Evolutionary conservation across 2,329 filamentous ascomycete genomes (phyloP).

Genomic region (Penicillium expansum): DNA sequence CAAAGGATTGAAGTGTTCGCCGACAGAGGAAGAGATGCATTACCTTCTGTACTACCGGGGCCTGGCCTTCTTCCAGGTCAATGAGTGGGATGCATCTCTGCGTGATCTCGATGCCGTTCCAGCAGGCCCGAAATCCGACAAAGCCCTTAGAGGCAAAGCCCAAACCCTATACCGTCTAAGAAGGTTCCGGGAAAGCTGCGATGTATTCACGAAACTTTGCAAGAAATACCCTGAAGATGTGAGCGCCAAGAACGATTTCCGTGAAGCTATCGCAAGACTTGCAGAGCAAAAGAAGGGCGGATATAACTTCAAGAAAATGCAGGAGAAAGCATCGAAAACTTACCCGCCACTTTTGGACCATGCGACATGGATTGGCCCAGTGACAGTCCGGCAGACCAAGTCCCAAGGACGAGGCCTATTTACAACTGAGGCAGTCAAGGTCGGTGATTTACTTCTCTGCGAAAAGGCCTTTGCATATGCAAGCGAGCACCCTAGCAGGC

Average conservation of each 20-base stretch:
- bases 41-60: conserved; percentile 36
- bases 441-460: conserved; percentile 54
- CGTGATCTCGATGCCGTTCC: conserved; percentile 25
- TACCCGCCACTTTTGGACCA: conserved; percentile 9
- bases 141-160: conserved; percentile 45
- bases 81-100: conserved; percentile 35
- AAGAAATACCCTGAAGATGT: conserved; percentile 36
- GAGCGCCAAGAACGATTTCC: conserved; percentile 29
- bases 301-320: conserved; percentile 24
- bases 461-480: conserved; percentile 55
- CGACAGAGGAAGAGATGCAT: conserved; percentile 39
- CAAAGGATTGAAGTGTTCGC: conserved; percentile 33
- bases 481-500: not conserved
- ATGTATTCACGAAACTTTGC: conserved; percentile 35
- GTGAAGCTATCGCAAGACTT: conserved; percentile 23
- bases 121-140: conserved; percentile 33
- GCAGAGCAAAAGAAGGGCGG: conserved; percentile 16
- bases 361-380: conserved; percentile 46
- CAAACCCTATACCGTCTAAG: conserved; percentile 46
- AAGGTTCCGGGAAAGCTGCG: conserved; percentile 37
- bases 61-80: conserved; percentile 30
- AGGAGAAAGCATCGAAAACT: conserved; percentile 29
- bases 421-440: conserved; percentile 46
- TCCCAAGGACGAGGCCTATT: conserved; percentile 53
- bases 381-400: conserved; percentile 42